Conservation (phyloP, 306 rosid genomes). For the Urtica urens region DNA sequence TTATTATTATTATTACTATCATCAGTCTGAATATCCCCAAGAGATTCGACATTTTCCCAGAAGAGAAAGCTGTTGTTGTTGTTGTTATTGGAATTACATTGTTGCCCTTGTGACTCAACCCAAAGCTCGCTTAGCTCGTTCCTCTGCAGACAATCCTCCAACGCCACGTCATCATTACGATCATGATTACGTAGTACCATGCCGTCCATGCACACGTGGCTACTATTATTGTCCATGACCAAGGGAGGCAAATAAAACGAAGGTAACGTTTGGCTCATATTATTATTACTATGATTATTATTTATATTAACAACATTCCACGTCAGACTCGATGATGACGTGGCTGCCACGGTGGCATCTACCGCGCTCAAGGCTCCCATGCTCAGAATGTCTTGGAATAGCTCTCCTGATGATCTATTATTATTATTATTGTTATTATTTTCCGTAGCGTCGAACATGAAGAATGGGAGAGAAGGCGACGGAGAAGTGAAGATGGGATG, state of each 20-base stretch:
- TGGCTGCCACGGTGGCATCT: slow-evolving; percentile 1
- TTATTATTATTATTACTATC: slow-evolving; percentile 22
- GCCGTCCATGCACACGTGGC: slow-evolving; percentile 25
- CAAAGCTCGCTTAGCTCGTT: slow-evolving; percentile 52
- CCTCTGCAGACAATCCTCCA: slow-evolving; percentile 61
- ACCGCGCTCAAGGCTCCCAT: slow-evolving; percentile 6
- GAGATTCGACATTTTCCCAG: slow-evolving; percentile 53
- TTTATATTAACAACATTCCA: too few relatives aligned
- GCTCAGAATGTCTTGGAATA: slow-evolving; percentile 29
- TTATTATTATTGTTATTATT: neutral
- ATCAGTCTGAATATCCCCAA: slow-evolving; percentile 23
- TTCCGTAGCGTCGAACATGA: slow-evolving; percentile 58
- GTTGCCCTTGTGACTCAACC: slow-evolving; percentile 56
- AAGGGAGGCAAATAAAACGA: slow-evolving; percentile 78
- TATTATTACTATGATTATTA: too few relatives aligned
- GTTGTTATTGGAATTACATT: slow-evolving; percentile 24
- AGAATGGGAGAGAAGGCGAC: slow-evolving; percentile 59
- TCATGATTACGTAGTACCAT: slow-evolving; percentile 21
- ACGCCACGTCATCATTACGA: slow-evolving; percentile 40
- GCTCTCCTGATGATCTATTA: slow-evolving; percentile 17
- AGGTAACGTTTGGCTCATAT: too few relatives aligned
- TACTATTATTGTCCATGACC: slow-evolving; percentile 38
- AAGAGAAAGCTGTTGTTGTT: slow-evolving; percentile 55
- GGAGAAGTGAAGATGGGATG: slow-evolving; percentile 32
- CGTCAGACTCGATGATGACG: neutral